phyloP scores from a whole-genome alignment of 371 early-diverging fungal species.

The Lichtheimia ornata region DNA sequence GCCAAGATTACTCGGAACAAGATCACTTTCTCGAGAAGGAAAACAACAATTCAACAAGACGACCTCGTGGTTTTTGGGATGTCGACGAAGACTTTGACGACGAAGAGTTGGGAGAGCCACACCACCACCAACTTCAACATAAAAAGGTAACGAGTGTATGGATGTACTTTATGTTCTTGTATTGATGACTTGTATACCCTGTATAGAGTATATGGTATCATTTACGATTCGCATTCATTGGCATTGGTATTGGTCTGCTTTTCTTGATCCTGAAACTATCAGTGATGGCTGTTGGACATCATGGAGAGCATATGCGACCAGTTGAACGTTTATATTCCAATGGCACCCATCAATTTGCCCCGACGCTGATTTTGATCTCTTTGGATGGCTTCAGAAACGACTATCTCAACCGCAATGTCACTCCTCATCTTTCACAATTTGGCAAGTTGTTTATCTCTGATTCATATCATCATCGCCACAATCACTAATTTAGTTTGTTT shows the following conservation, averaged over 20 bases:
- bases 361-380: conserved; percentile 85
- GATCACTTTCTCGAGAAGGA: background rate
- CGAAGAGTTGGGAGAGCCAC: conserved; percentile 4
- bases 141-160: too few relatives aligned
- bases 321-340: conserved; percentile 46
- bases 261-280: conserved; percentile 30
- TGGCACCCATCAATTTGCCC: conserved; percentile 70
- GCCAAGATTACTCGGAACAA: conserved; percentile 7
- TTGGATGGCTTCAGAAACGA: conserved; percentile 91
- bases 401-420: conserved; percentile 76
- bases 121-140: too few relatives aligned
- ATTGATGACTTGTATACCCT: background rate
- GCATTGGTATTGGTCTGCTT: conserved; percentile 23
- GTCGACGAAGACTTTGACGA: conserved; percentile 15
- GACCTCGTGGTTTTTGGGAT: conserved; percentile 9
- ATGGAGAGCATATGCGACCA: conserved; percentile 4
- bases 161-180: too few relatives aligned
- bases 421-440: conserved; percentile 67
- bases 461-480: background rate
- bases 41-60: background rate
- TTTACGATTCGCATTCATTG: conserved; percentile 20
- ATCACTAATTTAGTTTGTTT: conserved; percentile 1
- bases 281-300: conserved; percentile 17
- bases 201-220: conserved; percentile 3
- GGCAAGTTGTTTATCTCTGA: conserved; percentile 34